Percentiles rank a stretch among this genome's conserved stretches.
These are phyloP conservation scores for Macrotyloma uniflorum DNA, from an alignment of 306 rosid genomes.

Conservation along the genomic window DNA sequence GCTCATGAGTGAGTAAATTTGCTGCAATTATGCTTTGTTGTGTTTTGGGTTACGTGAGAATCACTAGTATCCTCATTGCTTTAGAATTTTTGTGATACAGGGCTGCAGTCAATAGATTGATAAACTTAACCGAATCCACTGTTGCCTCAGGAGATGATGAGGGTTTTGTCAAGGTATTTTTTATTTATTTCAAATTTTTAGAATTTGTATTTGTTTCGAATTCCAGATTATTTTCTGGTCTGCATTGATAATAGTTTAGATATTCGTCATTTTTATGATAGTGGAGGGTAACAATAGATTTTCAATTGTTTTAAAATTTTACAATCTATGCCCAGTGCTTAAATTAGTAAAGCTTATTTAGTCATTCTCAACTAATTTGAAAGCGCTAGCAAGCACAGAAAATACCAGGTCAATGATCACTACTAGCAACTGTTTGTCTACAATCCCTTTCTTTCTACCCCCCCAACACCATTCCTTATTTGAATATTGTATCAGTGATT, in stretches of 20 bases:
- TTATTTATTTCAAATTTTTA: slow-evolving; percentile 19
- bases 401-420: too few relatives aligned
- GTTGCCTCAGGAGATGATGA: slow-evolving; percentile 91
- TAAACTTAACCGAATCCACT: slow-evolving; percentile 71
- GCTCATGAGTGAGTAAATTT: slow-evolving; percentile 70
- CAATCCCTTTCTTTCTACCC: too few relatives aligned
- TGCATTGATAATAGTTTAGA: not conserved
- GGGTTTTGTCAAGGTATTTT: slow-evolving; percentile 78
- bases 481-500: not conserved
- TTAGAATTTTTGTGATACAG: slow-evolving; percentile 45
- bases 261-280: slow-evolving; percentile 1
- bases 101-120: slow-evolving; percentile 71
- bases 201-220: slow-evolving; percentile 12
- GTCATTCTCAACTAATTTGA: slow-evolving; percentile 13
- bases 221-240: slow-evolving; percentile 7
- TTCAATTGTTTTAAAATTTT: not conserved
- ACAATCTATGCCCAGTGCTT: not conserved
- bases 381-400: not conserved
- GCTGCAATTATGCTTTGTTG: not conserved
- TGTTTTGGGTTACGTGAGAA: slow-evolving; percentile 4
- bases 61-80: slow-evolving; percentile 5
- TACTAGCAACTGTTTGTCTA: too few relatives aligned
- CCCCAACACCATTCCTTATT: not conserved
- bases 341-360: not conserved
- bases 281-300: not conserved